Percentiles rank a stretch among this genome's conserved stretches.
These are phyloP conservation scores for Alternaria rosae DNA, from an alignment of 2,329 filamentous ascomycete genomes.

Conservation along the genomic window DNA sequence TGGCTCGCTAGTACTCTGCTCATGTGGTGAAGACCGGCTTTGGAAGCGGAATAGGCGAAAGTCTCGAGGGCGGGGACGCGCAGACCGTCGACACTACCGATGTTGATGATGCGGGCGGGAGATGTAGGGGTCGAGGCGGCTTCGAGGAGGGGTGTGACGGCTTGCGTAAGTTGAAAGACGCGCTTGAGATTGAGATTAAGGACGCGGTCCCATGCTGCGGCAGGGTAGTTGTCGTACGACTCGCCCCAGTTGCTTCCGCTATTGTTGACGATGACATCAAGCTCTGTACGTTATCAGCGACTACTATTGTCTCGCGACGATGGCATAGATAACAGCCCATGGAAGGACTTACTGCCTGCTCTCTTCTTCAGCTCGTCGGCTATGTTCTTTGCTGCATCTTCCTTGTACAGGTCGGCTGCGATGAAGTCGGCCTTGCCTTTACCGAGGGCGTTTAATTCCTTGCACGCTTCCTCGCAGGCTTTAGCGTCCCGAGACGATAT, in stretches of 20 bases:
- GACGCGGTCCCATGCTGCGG: conserved; percentile 61
- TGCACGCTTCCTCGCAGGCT: conserved; percentile 65
- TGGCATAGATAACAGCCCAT: neutral
- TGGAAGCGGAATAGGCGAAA: conserved; percentile 66
- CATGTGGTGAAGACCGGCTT: conserved; percentile 71
- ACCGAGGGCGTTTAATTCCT: conserved; percentile 64
- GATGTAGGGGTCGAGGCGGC: conserved; percentile 54
- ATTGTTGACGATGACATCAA: conserved; percentile 73
- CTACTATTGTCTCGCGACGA: neutral
- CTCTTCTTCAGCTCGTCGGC: conserved; percentile 63
- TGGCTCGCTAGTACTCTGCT: conserved; percentile 70
- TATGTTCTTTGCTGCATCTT: conserved; percentile 65
- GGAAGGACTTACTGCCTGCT: conserved; percentile 53
- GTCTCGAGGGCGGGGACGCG: conserved; percentile 66
- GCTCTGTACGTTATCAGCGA: conserved; percentile 39
- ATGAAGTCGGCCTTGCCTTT: conserved; percentile 67
- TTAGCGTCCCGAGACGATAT: conserved; percentile 72
- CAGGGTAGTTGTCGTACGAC: conserved; percentile 65
- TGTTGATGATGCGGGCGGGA: conserved; percentile 69
- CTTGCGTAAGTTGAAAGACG: conserved; percentile 70
- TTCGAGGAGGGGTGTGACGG: conserved; percentile 69
- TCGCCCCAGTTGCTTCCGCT: conserved; percentile 71
- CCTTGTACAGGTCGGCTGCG: conserved; percentile 68
- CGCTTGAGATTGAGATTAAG: conserved; percentile 69
- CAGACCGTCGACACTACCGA: conserved; percentile 69